Base-by-base conservation (phyloP, 352 stramenopile genomes). In the Plasmopara viticola region DNA sequence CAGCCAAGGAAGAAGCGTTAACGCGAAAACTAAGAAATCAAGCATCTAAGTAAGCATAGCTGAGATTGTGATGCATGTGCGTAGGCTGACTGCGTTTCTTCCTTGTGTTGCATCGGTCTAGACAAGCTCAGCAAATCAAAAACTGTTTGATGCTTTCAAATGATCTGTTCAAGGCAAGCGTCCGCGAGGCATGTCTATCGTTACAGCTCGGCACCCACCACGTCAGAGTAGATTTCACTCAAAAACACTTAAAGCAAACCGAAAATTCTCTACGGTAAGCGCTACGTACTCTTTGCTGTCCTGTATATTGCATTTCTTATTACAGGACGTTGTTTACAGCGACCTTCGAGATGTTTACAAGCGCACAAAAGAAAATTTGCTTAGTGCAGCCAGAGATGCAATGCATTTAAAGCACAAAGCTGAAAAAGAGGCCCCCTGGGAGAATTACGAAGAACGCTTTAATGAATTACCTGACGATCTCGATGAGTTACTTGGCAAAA, bases 21-120 rank as follows among this genome's bases (percentile, higher is more conserved):
- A 75, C 78, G 6, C 68, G 81, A 38, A 90, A 91, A 48, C 65
- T 94, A 17, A 86, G 78, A 53, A 70, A 77, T 18, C 75, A 88
- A 62, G 63, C 68, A 2, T 51, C 73, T 5, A 90, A 89, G 67
- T 86, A 73, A 41, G 70, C 17, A 17, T 8, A 44, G 14, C 34
- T 14, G 38, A 34, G 40, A 15, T 48, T 12, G 6, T 44, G 6
- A 28, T 56, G n/a, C 12, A 12, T 25, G n/a, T 25, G 20, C 15
- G 39, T 51, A 28, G 15, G 14, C 35, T 70, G 10, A 66, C 37
- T 12, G 15, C 6, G 9, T 17, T 40, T 35, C 10, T 9, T 35
- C 8, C 38, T 53, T 46, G 6, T 50, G 37, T 44, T 53, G 10
- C 20, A 17, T 18, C 8, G 15, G 1, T 50, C 8, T 44, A 86